Percentiles rank a stretch among this genome's conserved stretches.
Conservation (phyloP, 1,284 basidiomycete genomes). For the Melampsora larici-populina region DNA sequence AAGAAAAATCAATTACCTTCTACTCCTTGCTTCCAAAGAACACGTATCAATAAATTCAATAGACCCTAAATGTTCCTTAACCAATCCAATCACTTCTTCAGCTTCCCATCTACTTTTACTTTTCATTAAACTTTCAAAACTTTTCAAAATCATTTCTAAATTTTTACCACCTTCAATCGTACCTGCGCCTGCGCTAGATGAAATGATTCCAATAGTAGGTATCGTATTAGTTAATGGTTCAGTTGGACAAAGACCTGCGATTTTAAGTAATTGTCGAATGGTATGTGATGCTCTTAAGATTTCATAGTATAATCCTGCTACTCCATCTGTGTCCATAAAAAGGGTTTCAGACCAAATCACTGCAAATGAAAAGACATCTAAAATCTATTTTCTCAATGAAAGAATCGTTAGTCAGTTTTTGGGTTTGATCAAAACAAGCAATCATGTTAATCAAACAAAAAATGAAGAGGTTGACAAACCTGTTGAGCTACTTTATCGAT, state of each 20-base stretch:
- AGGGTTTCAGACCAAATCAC: slow-evolving; percentile 50
- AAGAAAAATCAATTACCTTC: slow-evolving; percentile 17
- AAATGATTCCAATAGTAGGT: neutral
- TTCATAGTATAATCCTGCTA: slow-evolving; percentile 49
- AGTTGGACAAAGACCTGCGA: slow-evolving; percentile 43
- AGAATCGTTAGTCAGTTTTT: neutral
- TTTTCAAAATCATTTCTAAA: slow-evolving; percentile 46
- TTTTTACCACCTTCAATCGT: slow-evolving; percentile 49
- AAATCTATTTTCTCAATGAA: slow-evolving; percentile 45
- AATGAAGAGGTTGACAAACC: slow-evolving; percentile 1
- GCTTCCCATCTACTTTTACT: slow-evolving; percentile 44
- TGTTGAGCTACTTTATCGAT: slow-evolving; percentile 41
- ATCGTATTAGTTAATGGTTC: neutral
- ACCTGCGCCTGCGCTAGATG: slow-evolving; percentile 41
- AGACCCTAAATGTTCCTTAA: slow-evolving; percentile 46
- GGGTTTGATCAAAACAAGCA: neutral
- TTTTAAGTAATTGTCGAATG: slow-evolving; percentile 47
- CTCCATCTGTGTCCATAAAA: slow-evolving; percentile 44
- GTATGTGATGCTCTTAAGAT: slow-evolving; percentile 48
- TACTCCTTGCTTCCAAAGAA: slow-evolving; percentile 47
- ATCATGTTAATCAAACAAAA: neutral
- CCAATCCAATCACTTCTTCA: slow-evolving; percentile 47
- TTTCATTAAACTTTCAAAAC: slow-evolving; percentile 46
- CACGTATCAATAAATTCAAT: slow-evolving; percentile 49
- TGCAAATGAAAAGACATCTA: slow-evolving; percentile 49